Evolutionary conservation across 2,329 filamentous ascomycete genomes (phyloP).

Genomic region (Cryphonectria naterciae): DNA sequence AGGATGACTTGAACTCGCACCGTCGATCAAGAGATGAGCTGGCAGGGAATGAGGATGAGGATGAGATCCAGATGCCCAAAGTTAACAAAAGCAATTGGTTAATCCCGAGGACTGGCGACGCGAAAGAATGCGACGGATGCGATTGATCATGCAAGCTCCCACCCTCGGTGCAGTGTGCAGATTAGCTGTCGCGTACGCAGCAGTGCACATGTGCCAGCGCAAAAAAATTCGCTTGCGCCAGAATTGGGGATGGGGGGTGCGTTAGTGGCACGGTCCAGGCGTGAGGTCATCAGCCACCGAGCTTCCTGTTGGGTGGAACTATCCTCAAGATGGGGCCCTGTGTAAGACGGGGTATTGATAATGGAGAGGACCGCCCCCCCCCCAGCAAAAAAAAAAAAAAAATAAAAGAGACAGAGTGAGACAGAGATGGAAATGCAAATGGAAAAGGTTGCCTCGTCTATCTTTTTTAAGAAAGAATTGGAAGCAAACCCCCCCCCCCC

Average conservation of each 20-base stretch:
- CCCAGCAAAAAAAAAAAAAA: no score
- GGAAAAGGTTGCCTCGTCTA: no score
- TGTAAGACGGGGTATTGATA: background rate
- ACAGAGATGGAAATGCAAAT: no score
- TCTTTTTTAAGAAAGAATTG: no score
- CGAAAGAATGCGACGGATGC: constrained; percentile 12
- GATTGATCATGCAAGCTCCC: constrained; percentile 18
- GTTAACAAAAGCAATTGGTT: constrained; percentile 12
- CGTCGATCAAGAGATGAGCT: background rate
- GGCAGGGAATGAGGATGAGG: constrained; percentile 1
- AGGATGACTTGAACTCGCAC: background rate
- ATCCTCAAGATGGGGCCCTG: background rate
- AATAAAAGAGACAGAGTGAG: no score
- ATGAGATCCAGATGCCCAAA: constrained; percentile 5
- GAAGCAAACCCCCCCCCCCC: no score
- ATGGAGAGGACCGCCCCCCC: background rate
- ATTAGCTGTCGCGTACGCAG: constrained; percentile 12
- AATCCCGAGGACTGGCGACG: constrained; percentile 8
- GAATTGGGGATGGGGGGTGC: constrained; percentile 14
- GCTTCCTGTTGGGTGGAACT: background rate
- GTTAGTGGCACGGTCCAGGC: constrained; percentile 19
- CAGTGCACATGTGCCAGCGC: constrained; percentile 1
- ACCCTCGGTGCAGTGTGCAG: background rate
- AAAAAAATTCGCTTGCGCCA: constrained; percentile 29
- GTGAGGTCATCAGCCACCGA: constrained; percentile 17